A percentile compares a stretch with the other conserved stretches of the same genome.
Evolutionary conservation across 2,329 filamentous ascomycete species (phyloP).

Genomic region (Pseudogymnoascus sp.): DNA sequence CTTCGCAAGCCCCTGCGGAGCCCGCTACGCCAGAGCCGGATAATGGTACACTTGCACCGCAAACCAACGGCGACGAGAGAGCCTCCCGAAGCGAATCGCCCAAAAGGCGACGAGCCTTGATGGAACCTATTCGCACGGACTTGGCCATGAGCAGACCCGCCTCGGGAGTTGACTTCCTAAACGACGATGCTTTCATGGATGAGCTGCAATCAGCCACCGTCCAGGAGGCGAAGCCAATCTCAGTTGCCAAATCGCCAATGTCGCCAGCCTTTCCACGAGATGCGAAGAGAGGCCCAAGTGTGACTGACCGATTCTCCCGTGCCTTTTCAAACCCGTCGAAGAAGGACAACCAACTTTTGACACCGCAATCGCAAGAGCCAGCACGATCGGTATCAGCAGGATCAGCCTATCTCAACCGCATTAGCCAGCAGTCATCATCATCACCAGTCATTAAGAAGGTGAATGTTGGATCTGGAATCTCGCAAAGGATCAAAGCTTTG

Average conservation of each 20-base stretch:
- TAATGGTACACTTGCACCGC: neutral
- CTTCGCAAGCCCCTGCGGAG: conserved; percentile 20
- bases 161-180: conserved; percentile 45
- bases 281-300: conserved; percentile 19
- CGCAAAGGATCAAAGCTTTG: conserved; percentile 86
- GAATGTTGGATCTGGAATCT: conserved; percentile 84
- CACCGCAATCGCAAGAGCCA: conserved; percentile 19
- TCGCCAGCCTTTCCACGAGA: conserved; percentile 50
- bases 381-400: conserved; percentile 39
- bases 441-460: conserved; percentile 61
- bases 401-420: conserved; percentile 47
- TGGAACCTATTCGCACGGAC: conserved; percentile 52
- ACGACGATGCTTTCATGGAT: conserved; percentile 79
- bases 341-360: conserved; percentile 29
- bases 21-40: neutral
- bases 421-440: conserved; percentile 44
- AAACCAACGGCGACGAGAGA: neutral
- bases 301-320: conserved; percentile 24
- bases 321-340: conserved; percentile 31
- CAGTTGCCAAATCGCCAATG: conserved; percentile 76
- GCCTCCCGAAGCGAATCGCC: conserved; percentile 11
- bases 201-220: conserved; percentile 76
- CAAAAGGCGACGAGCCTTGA: conserved; percentile 21
- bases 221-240: conserved; percentile 74
- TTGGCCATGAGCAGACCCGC: conserved; percentile 25